Evolutionary conservation across 202 grass and related monocot genomes (phyloP), one percentile per base, ranked within the genome.

Genomic region (Dendrocalamus latiflorus): DNA sequence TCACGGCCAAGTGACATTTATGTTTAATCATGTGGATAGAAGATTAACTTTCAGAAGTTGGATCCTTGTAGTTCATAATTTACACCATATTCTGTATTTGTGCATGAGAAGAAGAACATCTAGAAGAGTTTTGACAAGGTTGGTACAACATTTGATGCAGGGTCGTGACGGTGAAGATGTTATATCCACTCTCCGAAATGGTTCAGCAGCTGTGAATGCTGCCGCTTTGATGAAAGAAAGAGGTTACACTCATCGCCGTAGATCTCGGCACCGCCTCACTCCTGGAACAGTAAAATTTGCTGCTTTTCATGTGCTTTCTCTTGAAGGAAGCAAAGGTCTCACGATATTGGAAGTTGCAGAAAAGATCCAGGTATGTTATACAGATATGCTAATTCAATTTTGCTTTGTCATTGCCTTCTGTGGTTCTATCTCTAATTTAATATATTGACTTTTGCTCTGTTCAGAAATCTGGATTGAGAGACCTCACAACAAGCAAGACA

Each of bases 251-350:
- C 69, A 88, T 79, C 81, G 89, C 17, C 63, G 89, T 70, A 92
- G 86, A 80, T 88, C 89, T 58, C 89, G 93, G 25, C 96, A 98
- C 72, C 87, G 96, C 61, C 89, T 98, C 24, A 98, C 96, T 78
- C 96, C 96, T 79, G 96, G 96, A 65, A 98, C 96, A 45, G 93
- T 98, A 51, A 98, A 98, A 65, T 98, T 98, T 90, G 96, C 96
- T 48, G 93, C 96, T 84, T 98, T 98, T 85, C 85, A 98, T 93
- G 93, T 98, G 69, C 87, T 98, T 70, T 95, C 96, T 74, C 96
- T 98, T 87, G 96, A 98, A 80, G 96, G 89, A 73, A 93, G 87
- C 75, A 80, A 81, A 54, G 96, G 96, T 65, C 89, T 98, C 68
- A 92, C 96, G 21, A 98, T 98, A 84, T 85, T 98, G 77, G 96